A percentile compares a stretch with the other conserved stretches of the same genome.
Evolutionary conservation across 768 basidiomycete species (phyloP).

Genomic region (Trametes meyenii): DNA sequence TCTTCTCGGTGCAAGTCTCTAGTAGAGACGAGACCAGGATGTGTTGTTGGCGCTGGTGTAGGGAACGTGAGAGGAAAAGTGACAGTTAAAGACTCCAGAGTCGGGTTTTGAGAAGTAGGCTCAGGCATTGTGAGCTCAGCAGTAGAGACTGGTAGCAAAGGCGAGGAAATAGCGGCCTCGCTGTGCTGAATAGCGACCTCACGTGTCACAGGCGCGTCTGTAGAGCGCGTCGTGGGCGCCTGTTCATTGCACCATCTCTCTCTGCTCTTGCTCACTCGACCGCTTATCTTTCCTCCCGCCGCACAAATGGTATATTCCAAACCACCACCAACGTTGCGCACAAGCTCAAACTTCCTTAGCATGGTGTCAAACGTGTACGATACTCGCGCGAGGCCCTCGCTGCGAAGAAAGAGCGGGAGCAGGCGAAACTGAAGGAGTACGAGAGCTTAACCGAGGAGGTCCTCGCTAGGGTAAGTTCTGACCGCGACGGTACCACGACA

Average conservation of each 20-base stretch:
- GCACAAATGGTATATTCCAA: slow-evolving; percentile 15
- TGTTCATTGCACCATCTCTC: slow-evolving; percentile 15
- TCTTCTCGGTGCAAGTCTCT: slow-evolving; percentile 89
- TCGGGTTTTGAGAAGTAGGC: slow-evolving; percentile 52
- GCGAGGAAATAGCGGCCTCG: background rate
- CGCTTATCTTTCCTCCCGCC: slow-evolving; percentile 2
- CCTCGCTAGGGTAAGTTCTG: slow-evolving; percentile 54
- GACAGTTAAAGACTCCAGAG: slow-evolving; percentile 54
- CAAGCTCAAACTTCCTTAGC: slow-evolving; percentile 43
- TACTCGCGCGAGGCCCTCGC: slow-evolving; percentile 64
- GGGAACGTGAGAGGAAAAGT: slow-evolving; percentile 87
- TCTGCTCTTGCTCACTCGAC: slow-evolving; percentile 4
- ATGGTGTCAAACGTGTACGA: slow-evolving; percentile 66
- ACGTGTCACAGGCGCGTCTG: slow-evolving; percentile 19
- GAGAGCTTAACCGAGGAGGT: slow-evolving; percentile 64
- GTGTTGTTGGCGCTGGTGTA: slow-evolving; percentile 76
- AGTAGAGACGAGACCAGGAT: slow-evolving; percentile 72
- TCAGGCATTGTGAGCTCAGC: slow-evolving; percentile 48
- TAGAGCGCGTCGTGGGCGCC: slow-evolving; percentile 11
- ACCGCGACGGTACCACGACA: slow-evolving; percentile 3
- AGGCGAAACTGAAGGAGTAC: slow-evolving; percentile 77
- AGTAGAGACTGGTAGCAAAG: background rate
- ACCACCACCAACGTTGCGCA: background rate
- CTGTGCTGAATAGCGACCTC: background rate
- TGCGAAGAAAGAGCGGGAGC: slow-evolving; percentile 70